Percentiles rank a stretch among this genome's conserved stretches.
phyloP scores from a whole-genome alignment of 2,329 filamentous ascomycete species.

The Elsinoe australis region DNA sequence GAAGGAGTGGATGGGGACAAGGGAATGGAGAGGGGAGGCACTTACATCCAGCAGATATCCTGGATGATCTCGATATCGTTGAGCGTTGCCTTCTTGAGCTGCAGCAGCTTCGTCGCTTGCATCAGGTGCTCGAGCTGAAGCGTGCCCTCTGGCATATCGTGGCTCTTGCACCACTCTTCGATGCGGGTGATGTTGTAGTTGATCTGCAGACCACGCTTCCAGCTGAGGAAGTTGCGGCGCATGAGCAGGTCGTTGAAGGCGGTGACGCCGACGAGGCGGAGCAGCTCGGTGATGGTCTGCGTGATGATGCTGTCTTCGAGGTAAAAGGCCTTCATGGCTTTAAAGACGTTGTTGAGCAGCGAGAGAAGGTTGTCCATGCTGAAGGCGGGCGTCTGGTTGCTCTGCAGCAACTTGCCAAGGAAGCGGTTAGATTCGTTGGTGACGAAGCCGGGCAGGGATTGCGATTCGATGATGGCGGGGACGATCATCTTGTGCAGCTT shows the following conservation, averaged over 20 bases:
- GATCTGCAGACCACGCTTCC: constrained; percentile 98
- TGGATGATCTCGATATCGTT: constrained; percentile 99
- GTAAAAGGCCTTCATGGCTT: constrained; percentile 98
- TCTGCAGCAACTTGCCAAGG: constrained; percentile 89
- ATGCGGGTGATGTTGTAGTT: constrained; percentile 99
- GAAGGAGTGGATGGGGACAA: constrained; percentile 3
- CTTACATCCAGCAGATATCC: constrained; percentile 99
- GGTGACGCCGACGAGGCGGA: constrained; percentile 88
- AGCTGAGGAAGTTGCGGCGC: constrained; percentile 95
- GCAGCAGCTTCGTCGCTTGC: constrained; percentile 97
- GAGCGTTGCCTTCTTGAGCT: constrained; percentile 96
- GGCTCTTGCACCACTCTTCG: constrained; percentile 99
- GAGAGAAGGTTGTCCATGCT: constrained; percentile 99
- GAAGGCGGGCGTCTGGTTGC: constrained; percentile 85
- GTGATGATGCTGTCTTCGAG: constrained; percentile 93
- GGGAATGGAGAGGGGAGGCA: constrained; percentile 23
- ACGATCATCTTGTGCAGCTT: constrained; percentile 99
- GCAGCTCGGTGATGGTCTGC: constrained; percentile 88
- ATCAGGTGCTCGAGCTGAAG: constrained; percentile 96
- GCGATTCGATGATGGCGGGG: constrained; percentile 96
- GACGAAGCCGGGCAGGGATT: constrained; percentile 95
- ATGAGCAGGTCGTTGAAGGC: constrained; percentile 98
- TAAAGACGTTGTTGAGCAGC: constrained; percentile 92
- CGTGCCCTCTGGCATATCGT: constrained; percentile 98
- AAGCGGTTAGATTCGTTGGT: constrained; percentile 98